A percentile compares a stretch with the other conserved stretches of the same genome.
These are phyloP conservation scores for Pueraria montana DNA, from an alignment of 306 rosid species.

Conservation along the genomic window DNA sequence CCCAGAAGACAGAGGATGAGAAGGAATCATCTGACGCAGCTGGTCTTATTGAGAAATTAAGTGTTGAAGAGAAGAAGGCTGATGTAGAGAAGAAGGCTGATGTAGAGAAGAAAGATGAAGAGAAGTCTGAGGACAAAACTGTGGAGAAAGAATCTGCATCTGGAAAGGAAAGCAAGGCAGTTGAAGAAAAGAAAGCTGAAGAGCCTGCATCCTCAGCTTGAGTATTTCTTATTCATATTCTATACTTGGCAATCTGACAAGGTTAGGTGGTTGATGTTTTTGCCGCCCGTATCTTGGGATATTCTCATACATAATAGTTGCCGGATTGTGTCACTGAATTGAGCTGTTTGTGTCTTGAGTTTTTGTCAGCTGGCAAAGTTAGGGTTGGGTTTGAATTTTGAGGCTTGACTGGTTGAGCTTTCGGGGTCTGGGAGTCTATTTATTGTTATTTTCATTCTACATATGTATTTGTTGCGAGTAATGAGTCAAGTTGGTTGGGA, in stretches of 20 bases:
- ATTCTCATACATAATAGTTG: conserved; percentile 52
- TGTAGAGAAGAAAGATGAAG: conserved; percentile 52
- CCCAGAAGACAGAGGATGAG: conserved; percentile 74
- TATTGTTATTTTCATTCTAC: conserved; percentile 50
- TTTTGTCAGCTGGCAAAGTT: conserved; percentile 59
- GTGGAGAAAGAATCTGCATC: conserved; percentile 50
- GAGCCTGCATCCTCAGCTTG: conserved; percentile 68
- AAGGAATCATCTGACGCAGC: conserved; percentile 76
- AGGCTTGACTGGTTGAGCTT: conserved; percentile 56
- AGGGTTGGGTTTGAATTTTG: conserved; percentile 59
- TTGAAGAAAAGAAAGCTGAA: conserved; percentile 64
- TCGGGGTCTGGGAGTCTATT: conserved; percentile 58
- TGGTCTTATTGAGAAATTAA: conserved; percentile 76
- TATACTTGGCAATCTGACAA: conserved; percentile 55
- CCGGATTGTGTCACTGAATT: conserved; percentile 58
- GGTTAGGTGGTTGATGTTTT: conserved; percentile 58
- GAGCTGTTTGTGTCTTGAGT: conserved; percentile 56
- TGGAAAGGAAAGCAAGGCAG: conserved; percentile 51
- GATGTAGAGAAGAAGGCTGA: conserved; percentile 54
- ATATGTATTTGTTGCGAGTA: conserved; percentile 48
- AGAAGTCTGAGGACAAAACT: conserved; percentile 58
- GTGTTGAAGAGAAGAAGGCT: conserved; percentile 72
- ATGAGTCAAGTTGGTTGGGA: conserved; percentile 47
- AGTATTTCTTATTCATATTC: conserved; percentile 46
- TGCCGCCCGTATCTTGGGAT: conserved; percentile 53